Conservation (phyloP, 2,329 filamentous ascomycete species). For the Fusarium brevicatenulatum region DNA sequence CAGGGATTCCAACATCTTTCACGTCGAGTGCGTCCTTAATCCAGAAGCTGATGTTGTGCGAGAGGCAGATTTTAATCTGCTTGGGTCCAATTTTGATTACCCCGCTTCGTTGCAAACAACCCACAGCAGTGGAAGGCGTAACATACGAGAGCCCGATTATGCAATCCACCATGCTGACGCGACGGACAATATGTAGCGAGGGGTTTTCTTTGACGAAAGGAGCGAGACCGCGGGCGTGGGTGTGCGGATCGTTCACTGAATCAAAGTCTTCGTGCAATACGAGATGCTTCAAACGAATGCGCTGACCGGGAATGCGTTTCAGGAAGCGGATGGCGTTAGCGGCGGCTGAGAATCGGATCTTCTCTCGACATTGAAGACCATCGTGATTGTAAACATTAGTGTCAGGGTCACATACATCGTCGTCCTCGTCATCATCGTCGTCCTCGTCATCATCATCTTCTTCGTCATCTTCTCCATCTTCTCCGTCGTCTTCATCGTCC, state of each 20-base stretch:
- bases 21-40: accelerated
- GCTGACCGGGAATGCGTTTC: neutral
- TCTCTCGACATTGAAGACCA: neutral
- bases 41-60: accelerated
- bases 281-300: neutral
- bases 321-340: conserved; percentile 24
- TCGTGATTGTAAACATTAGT: neutral
- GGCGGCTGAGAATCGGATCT: conserved; percentile 21
- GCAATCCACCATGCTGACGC: accelerated
- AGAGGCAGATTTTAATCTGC: neutral
- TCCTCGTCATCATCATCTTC: too few relatives aligned
- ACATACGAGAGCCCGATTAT: too few relatives aligned
- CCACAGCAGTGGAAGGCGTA: too few relatives aligned
- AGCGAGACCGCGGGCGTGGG: neutral
- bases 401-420: too few relatives aligned
- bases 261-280: conserved; percentile 5
- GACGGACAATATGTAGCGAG: accelerated
- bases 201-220: neutral
- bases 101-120: too few relatives aligned
- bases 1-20: accelerated
- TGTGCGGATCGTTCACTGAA: neutral
- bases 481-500: too few relatives aligned
- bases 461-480: too few relatives aligned
- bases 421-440: too few relatives aligned
- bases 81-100: too few relatives aligned